Evolutionary conservation across 2,329 filamentous ascomycete genomes (phyloP), one percentile per base, ranked within the genome.

Genomic region (Trichoderma polysporum): DNA sequence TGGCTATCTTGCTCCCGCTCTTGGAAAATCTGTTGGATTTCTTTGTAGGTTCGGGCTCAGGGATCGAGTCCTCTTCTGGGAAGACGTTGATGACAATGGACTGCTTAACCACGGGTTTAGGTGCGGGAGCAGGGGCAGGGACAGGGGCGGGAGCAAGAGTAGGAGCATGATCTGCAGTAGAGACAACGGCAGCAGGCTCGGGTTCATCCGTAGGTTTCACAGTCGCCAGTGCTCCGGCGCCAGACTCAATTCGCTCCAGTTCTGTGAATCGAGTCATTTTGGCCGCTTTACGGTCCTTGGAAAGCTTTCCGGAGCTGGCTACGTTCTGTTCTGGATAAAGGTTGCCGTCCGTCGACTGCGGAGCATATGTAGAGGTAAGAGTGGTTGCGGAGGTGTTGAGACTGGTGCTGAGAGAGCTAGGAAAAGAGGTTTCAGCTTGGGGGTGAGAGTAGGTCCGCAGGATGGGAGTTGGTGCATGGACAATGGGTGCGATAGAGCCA

Each of bases 11-110:
- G 35, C 69, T 63, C 1, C 70, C 68, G 13, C 70, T 70, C 66
- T 80, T 81, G 68, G 76, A 77, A 12, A 77, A 67, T 19, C 71
- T 74, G 72, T 77, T 73, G 17, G 64, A 67, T 22, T 71, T 73
- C 41, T 64, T 70, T 25, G 64, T 68, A 10, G 25, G 15, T 31
- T 57, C 57, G 6, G 68, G 62, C 45, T 72, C 70, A 4, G 71
- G 69, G 22, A 72, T 61, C 10, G 60, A 66, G 5, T 67, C 69
- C 49, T 68, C 66, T 50, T 73, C 71, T 5, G 71, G 71, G 35
- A 73, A 72, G 6, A 71, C 69, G 45, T 75, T 74, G 56, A 72
- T 68, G 29, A 75, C 61, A 13, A 67, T 45, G 8, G 45, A 41
- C 35, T 61, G 54, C 35, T 47, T 52, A 25, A 19, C 59, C 27